A percentile compares a stretch with the other conserved stretches of the same genome.
Evolutionary conservation across 164 flowering plant species (phyloP).

Genomic region (Vitis rotundifolia): DNA sequence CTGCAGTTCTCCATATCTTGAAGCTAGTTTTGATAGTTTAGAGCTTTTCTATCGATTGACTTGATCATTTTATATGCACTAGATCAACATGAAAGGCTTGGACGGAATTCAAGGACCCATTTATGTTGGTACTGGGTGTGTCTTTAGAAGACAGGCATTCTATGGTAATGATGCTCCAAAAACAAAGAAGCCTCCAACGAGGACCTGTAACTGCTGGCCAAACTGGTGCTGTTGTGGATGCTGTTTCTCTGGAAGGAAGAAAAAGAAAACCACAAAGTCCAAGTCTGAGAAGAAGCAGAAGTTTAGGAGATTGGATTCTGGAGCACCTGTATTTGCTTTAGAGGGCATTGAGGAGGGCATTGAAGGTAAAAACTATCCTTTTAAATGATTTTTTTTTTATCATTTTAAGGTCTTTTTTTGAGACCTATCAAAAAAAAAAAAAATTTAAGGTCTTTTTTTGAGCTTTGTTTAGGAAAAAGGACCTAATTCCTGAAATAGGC

Average conservation of each 20-base stretch:
- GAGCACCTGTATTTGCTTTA: slow-evolving; percentile 32
- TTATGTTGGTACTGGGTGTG: slow-evolving; percentile 79
- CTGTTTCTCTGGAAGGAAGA: slow-evolving; percentile 33
- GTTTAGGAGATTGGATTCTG: slow-evolving; percentile 30
- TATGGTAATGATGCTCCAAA: slow-evolving; percentile 71
- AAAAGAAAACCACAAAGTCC: slow-evolving; percentile 37
- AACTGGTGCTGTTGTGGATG: slow-evolving; percentile 56
- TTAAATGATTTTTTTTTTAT: not conserved
- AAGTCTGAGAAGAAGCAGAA: slow-evolving; percentile 46
- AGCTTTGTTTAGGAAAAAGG: no score
- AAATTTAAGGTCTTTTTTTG: no score
- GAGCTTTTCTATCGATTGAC: no score
- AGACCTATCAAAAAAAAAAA: no score
- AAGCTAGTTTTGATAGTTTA: no score
- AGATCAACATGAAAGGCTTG: slow-evolving; percentile 82
- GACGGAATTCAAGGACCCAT: slow-evolving; percentile 91
- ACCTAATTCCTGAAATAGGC: no score
- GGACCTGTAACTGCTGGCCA: slow-evolving; percentile 67
- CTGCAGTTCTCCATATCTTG: no score
- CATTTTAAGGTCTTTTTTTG: not conserved
- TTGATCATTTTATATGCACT: not conserved
- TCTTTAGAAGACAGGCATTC: slow-evolving; percentile 68
- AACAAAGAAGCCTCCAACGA: slow-evolving; percentile 46
- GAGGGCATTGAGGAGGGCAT: slow-evolving; percentile 57
- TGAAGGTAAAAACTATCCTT: slow-evolving; percentile 32